Base-by-base conservation (phyloP, 2,329 filamentous ascomycete genomes). In the Triangularia setosa region DNA sequence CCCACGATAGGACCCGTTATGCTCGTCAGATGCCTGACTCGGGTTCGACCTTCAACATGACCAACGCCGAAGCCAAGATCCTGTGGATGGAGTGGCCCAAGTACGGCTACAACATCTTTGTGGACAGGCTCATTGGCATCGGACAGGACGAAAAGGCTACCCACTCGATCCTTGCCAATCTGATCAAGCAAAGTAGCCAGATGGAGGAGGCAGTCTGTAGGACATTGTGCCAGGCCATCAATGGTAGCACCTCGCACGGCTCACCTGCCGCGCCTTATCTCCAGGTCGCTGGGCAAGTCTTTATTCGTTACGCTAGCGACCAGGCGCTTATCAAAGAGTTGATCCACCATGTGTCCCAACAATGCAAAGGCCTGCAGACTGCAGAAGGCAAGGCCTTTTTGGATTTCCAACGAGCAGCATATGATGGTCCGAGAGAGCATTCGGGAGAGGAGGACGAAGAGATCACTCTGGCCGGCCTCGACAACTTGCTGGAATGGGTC, bases 111-210 rank as follows among this genome's bases (percentile, higher is more conserved):
- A 86, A 83, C 67, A 77, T 87, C n/a, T 86, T 90, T 60, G 73
- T 89, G 24, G 86, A 87, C 71, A 91, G 90, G 72, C 79, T 93
- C 25, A 79, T 93, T 27, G 78, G 79, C 21, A 80, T 90, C 58
- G 83, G 88, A 67, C 84, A 88, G 71, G 87, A 86, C 61, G 74
- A 76, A 0, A 67, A 72, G 1, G 78, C 79, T 2, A 86, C 84
- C 1, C 79, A 83, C 58, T 77, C 76, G 12, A 89, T 93, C 60
- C 73, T 93, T 58, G 75, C 75, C 40, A 78, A 81, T 3, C 79
- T 92, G 35, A 75, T 90, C 52, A 75, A 78, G n/a, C 77, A 83
- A 21, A 81, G 83, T 62, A 74, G 78, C 0, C 70, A 77, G 6
- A 80, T 87, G 74, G 84, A 87, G 53, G 58, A 76, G 0, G 77